Evolutionary conservation across 2,329 filamentous ascomycete genomes (phyloP).

Genomic region (Ophiosphaerella korrae): DNA sequence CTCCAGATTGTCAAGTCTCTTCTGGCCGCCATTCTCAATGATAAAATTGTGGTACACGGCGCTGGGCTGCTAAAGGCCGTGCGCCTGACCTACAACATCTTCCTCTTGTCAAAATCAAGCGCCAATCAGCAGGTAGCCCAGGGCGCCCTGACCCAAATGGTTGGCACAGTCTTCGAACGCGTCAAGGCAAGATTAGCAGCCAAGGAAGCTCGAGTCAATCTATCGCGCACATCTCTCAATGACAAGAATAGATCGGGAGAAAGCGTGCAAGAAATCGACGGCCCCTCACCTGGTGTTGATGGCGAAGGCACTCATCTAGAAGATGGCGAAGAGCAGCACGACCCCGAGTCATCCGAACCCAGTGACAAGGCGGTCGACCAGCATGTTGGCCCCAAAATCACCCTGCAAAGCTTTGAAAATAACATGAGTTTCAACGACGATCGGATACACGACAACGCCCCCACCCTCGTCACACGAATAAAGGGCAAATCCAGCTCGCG

Average conservation of each 20-base stretch:
- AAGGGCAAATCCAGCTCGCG: slow-evolving; percentile 53
- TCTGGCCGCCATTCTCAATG: slow-evolving; percentile 91
- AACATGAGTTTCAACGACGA: slow-evolving; percentile 69
- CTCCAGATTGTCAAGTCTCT: slow-evolving; percentile 98
- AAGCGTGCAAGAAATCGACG: slow-evolving; percentile 30
- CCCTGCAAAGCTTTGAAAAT: slow-evolving; percentile 71
- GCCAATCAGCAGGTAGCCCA: slow-evolving; percentile 97
- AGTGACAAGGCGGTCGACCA: slow-evolving; percentile 53
- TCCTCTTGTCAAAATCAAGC: slow-evolving; percentile 89
- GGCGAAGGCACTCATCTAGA: slow-evolving; percentile 43
- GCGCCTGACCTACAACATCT: slow-evolving; percentile 98
- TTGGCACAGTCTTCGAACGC: slow-evolving; percentile 94
- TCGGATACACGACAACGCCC: slow-evolving; percentile 68
- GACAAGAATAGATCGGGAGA: slow-evolving; percentile 43
- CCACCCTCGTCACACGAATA: slow-evolving; percentile 68
- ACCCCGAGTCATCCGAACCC: slow-evolving; percentile 44
- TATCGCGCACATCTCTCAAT: slow-evolving; percentile 51
- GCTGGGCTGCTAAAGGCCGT: slow-evolving; percentile 95
- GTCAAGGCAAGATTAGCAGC: slow-evolving; percentile 85
- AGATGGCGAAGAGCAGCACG: slow-evolving; percentile 46
- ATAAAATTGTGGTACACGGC: slow-evolving; percentile 98
- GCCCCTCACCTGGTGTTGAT: slow-evolving; percentile 29
- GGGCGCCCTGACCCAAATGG: slow-evolving; percentile 97
- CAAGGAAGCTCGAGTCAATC: slow-evolving; percentile 77
- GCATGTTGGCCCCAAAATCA: slow-evolving; percentile 63